Evolutionary conservation across 2,329 filamentous ascomycete genomes (phyloP), one percentile per base, ranked within the genome.

Genomic region (Neofusicoccum sp.): DNA sequence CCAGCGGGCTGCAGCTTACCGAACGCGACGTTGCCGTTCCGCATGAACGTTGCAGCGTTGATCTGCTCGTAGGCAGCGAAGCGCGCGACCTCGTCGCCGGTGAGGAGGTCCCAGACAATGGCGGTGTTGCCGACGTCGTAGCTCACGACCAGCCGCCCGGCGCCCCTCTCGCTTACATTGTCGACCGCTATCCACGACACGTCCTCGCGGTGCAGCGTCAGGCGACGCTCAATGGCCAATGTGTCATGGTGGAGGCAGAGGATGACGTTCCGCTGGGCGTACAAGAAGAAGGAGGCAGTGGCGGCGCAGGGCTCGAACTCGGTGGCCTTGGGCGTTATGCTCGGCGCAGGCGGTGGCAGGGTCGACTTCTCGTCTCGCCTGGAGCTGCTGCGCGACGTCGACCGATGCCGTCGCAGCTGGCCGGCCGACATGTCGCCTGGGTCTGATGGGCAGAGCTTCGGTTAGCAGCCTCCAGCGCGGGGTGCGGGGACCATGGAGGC

Each of bases 61-160:
- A 98, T 84, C 68, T 91, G 87, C 72, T 96, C 92, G 72, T 96
- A 97, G 0, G 93, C 95, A 29, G 89, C 89, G 79, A 98, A 98
- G n/a, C 93, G 86, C 43, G 94, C 89, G 64, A 97, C 85, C 77
- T 97, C 93, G 64, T 93, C 88, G 54, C 95, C 95, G 0, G 92
- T 96, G 79, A 96, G 87, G 65, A 97, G 83, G 78, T 99, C 94
- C 95, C 95, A 99, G 6, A 98, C 92, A 73, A 98, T 97, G 3
- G 93, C 92, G 1, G 92, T 97, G 76, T 94, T 91, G 41, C 92
- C 89, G 16, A 86, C 86, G 81, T 99, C 95, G 72, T 97, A 97
- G 79, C 93, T 98, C 66, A 97, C 92, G 2, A 96, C 93, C 65
- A 96, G 79, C 66, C 93, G 85, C 33, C 94, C 95, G 0, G 89